Evolutionary conservation across 2,329 filamentous ascomycete genomes (phyloP), one percentile per base, ranked within the genome.

Genomic region (Trichophyton rubrum): DNA sequence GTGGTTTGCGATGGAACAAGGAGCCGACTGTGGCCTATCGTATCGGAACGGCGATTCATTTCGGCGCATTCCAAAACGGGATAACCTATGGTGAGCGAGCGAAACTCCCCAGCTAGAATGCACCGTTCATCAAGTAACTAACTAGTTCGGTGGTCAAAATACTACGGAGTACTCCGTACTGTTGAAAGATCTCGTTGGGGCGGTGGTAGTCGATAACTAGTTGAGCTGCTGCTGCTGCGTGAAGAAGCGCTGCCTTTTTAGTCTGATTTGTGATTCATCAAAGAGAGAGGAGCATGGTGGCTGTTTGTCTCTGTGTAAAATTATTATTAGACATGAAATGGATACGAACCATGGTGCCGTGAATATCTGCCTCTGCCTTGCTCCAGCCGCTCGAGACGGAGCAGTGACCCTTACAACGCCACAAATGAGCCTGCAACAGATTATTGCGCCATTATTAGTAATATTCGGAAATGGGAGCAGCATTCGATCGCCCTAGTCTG

Each of bases 361-460:
- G 51, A 35, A 35, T 55, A 20, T 55, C 27, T 35, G 30, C 51
- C 51, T 53, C 47, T 33, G 51, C 24, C 51, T 55, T 35, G 51
- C 51, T 55, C 38, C 30, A 55, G 49, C 49, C 49, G 49, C 49
- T 33, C 27, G 13, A 55, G 35, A 43, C 40, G 45, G 45, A 49
- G 17, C 17, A 55, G n/a, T 30, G 49, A 53, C 17, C 49, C 49
- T n/a, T 22, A 55, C 49, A 33, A 27, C 49, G 49, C 49, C 49
- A 55, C 49, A 30, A 55, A 55, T 27, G 45, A 15, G 45, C 13
- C 24, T 38, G 49, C 27, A n/a, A 55, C 49, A 55, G 27, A 55
- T 33, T 49, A 49, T 49, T 49, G 49, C 49, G 49, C 49, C 49
- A 55, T 33, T 55, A 55, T 38, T 55, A 55, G 49, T 55, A 55